These are phyloP conservation scores for Conoideocrella luteorostrata DNA, from an alignment of 2,329 filamentous ascomycete genomes.

Conservation along the genomic window DNA sequence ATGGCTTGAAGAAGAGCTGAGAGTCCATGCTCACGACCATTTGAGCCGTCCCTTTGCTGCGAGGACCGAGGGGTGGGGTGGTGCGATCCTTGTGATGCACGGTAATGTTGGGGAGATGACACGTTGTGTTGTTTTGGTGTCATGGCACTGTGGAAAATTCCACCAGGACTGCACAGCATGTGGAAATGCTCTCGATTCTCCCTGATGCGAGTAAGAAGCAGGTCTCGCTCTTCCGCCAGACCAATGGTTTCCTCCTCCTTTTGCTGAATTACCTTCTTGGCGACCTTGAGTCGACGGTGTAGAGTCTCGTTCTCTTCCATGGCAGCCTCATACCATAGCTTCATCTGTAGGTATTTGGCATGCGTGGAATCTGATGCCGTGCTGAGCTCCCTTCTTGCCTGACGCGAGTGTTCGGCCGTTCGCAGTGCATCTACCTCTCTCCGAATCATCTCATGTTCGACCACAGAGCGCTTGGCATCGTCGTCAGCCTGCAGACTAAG, in stretches of 20 bases:
- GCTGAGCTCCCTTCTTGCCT: slow-evolving; percentile 49
- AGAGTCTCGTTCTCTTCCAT: slow-evolving; percentile 60
- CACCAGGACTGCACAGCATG: slow-evolving; percentile 67
- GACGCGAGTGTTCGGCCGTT: slow-evolving; percentile 61
- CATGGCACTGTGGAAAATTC: slow-evolving; percentile 56
- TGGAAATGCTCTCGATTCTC: slow-evolving; percentile 87
- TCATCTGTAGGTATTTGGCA: slow-evolving; percentile 53
- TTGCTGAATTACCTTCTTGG: slow-evolving; percentile 71
- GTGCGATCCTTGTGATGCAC: slow-evolving; percentile 36
- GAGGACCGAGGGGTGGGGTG: slow-evolving; percentile 43
- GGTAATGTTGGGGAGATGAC: slow-evolving; percentile 38
- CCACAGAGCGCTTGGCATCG: slow-evolving; percentile 76
- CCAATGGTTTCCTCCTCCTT: slow-evolving; percentile 67
- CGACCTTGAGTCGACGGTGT: slow-evolving; percentile 59
- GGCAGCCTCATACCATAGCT: slow-evolving; percentile 59
- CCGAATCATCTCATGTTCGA: slow-evolving; percentile 88
- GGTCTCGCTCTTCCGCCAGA: slow-evolving; percentile 68
- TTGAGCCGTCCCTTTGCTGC: slow-evolving; percentile 23
- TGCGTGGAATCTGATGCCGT: slow-evolving; percentile 47
- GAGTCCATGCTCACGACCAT: slow-evolving; percentile 51
- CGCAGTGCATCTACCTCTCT: slow-evolving; percentile 82
- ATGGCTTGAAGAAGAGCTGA: slow-evolving; percentile 76
- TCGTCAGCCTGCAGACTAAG: slow-evolving; percentile 79
- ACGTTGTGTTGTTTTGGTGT: slow-evolving; percentile 47
- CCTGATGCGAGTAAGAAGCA: slow-evolving; percentile 75